Evolutionary conservation across 2,329 filamentous ascomycete genomes (phyloP).

Genomic region (Sporothrix luriei): DNA sequence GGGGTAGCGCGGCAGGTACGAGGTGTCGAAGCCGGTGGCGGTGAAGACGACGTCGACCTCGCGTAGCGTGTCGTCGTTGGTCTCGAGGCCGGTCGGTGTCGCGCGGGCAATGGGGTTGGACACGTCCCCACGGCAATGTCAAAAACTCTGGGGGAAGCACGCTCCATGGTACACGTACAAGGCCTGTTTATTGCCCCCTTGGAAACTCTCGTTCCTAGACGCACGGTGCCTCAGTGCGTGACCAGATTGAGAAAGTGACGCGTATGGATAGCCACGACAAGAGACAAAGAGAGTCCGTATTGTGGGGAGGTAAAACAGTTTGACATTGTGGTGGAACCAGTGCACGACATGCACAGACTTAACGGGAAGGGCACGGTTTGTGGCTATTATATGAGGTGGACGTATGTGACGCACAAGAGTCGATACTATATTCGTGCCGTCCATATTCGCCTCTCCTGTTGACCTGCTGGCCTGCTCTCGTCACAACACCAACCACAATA

Average conservation of each 20-base stretch:
- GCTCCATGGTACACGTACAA: not conserved
- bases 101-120: slow-evolving; percentile 50
- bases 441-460: too few relatives aligned
- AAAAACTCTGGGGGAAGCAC: not conserved
- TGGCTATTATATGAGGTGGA: too few relatives aligned
- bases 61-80: slow-evolving; percentile 50
- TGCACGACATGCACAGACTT: too few relatives aligned
- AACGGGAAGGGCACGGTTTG: too few relatives aligned
- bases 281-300: not conserved
- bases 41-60: slow-evolving; percentile 60
- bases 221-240: not conserved
- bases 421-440: too few relatives aligned
- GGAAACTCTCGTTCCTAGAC: slow-evolving; percentile 9
- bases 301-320: not conserved
- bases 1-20: slow-evolving; percentile 53
- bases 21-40: slow-evolving; percentile 59
- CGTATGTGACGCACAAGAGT: too few relatives aligned
- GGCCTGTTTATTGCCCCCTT: not conserved
- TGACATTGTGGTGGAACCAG: not conserved
- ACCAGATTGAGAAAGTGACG: not conserved
- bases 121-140: slow-evolving; percentile 36
- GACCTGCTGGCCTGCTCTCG: too few relatives aligned
- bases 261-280: not conserved
- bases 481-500: too few relatives aligned
- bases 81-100: slow-evolving; percentile 51